Percentiles rank a stretch among this genome's conserved stretches.
phyloP scores from a whole-genome alignment of 352 stramenopile species.

The Phytophthora tentaculata region DNA sequence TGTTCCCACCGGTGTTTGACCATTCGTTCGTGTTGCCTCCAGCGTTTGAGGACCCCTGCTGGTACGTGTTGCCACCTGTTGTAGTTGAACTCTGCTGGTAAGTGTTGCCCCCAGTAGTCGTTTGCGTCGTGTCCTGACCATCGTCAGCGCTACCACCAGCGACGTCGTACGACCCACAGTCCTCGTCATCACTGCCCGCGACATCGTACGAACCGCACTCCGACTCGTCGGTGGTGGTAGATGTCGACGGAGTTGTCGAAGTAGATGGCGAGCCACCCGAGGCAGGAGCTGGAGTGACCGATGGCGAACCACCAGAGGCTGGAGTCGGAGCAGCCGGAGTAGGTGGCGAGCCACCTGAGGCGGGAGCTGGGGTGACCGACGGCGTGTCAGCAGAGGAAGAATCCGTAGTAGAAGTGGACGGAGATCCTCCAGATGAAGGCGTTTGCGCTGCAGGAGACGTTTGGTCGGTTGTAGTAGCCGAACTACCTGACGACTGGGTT shows the following conservation, averaged over 20 bases:
- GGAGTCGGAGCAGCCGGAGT: conserved; percentile 19
- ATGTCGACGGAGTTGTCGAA: conserved; percentile 9
- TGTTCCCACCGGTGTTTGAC: conserved; percentile 1
- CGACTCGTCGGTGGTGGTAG: conserved; percentile 6
- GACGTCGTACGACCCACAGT: conserved; percentile 12
- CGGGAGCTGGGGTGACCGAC: conserved; percentile 5
- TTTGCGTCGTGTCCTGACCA: conserved; percentile 1
- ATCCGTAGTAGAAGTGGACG: conserved; percentile 10
- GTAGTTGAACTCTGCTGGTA: conserved; percentile 3
- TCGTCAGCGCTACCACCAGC: conserved; percentile 13
- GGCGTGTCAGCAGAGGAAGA: conserved; percentile 2
- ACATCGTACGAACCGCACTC: conserved; percentile 21
- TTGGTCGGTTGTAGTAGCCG: conserved; percentile 8
- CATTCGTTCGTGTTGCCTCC: not conserved
- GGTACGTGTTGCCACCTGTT: not conserved
- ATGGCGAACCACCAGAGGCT: not conserved
- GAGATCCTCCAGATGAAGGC: not conserved
- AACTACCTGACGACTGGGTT: conserved; percentile 9
- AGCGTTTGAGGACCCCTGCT: conserved; percentile 1
- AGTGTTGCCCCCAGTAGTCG: not conserved
- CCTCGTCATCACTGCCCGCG: conserved; percentile 1
- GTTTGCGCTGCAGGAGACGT: conserved; percentile 9
- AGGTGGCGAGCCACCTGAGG: conserved; percentile 7
- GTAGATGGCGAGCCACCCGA: conserved; percentile 17
- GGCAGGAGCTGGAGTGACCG: not conserved